These are phyloP conservation scores for Amphicarpaea edgeworthii DNA, from an alignment of 306 rosid species.

Conservation along the genomic window DNA sequence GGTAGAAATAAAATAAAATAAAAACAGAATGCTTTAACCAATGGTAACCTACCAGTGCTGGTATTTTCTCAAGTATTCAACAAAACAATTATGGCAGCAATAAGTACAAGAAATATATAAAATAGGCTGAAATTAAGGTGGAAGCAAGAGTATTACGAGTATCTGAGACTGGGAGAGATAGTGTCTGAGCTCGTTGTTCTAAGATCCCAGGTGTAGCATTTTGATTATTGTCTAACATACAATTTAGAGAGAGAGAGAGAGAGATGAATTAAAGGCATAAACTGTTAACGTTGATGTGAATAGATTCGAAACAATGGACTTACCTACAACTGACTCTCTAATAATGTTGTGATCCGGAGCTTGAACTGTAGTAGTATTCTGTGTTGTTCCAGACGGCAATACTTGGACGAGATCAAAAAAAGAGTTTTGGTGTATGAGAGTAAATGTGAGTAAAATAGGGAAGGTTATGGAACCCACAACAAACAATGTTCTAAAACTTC, in stretches of 20 bases:
- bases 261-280: no score
- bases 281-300: no score
- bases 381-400: slow-evolving; percentile 12
- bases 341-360: slow-evolving; percentile 29
- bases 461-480: slow-evolving; percentile 29
- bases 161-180: neutral
- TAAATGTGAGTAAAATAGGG: slow-evolving; percentile 36
- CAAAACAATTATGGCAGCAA: slow-evolving; percentile 2
- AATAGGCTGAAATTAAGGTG: slow-evolving; percentile 2
- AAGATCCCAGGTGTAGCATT: slow-evolving; percentile 8
- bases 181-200: neutral
- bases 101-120: slow-evolving; percentile 6
- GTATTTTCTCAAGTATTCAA: slow-evolving; percentile 14
- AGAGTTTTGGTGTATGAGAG: slow-evolving; percentile 44
- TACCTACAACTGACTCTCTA: slow-evolving; percentile 39
- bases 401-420: slow-evolving; percentile 34
- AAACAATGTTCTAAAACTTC: slow-evolving; percentile 35
- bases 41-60: slow-evolving; percentile 29
- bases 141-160: slow-evolving; percentile 33
- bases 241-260: slow-evolving; percentile 18
- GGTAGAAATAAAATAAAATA: slow-evolving; percentile 31
- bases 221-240: slow-evolving; percentile 32
- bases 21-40: slow-evolving; percentile 9
- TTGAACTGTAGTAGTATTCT: slow-evolving; percentile 11
- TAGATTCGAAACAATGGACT: slow-evolving; percentile 11